These are phyloP conservation scores for Plasmodium billcollinsi DNA, from an alignment of 169 alveolate species.

Conservation along the genomic window DNA sequence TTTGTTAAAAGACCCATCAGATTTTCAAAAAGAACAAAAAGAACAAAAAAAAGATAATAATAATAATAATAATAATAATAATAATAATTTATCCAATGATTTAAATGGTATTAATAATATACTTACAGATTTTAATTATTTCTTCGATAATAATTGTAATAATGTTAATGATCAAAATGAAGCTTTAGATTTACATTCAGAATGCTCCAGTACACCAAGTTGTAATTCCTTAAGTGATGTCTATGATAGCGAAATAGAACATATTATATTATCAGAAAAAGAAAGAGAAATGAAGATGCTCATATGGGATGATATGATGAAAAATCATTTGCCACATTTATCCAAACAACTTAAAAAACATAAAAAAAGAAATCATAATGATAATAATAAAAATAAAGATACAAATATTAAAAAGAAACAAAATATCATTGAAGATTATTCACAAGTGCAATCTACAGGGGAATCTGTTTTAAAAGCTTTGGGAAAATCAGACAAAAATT, in stretches of 20 bases:
- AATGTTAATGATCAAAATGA: slow-evolving; percentile 18
- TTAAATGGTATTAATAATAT: slow-evolving; percentile 14
- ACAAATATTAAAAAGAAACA: slow-evolving; percentile 75
- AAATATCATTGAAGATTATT: slow-evolving; percentile 77
- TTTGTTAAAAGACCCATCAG: slow-evolving; percentile 28
- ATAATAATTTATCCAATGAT: not conserved
- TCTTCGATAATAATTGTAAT: slow-evolving; percentile 55
- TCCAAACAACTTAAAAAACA: slow-evolving; percentile 83
- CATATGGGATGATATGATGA: slow-evolving; percentile 92
- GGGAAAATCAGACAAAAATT: slow-evolving; percentile 52
- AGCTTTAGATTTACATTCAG: slow-evolving; percentile 9
- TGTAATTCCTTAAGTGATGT: slow-evolving; percentile 78
- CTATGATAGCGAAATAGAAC: slow-evolving; percentile 82
- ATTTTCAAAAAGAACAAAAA: not conserved
- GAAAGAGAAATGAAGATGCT: slow-evolving; percentile 86
- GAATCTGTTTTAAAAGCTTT: slow-evolving; percentile 67
- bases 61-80: not conserved
- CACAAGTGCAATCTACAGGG: slow-evolving; percentile 50
- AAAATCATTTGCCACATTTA: slow-evolving; percentile 86
- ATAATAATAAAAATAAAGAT: slow-evolving; percentile 74
- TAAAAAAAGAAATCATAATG: slow-evolving; percentile 78
- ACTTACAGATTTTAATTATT: slow-evolving; percentile 48
- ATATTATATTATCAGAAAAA: slow-evolving; percentile 85
- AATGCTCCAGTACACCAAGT: slow-evolving; percentile 6
- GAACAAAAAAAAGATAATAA: not conserved